Conservation (phyloP, 169 alveolate species). For the Babesia gibsoni region DNA sequence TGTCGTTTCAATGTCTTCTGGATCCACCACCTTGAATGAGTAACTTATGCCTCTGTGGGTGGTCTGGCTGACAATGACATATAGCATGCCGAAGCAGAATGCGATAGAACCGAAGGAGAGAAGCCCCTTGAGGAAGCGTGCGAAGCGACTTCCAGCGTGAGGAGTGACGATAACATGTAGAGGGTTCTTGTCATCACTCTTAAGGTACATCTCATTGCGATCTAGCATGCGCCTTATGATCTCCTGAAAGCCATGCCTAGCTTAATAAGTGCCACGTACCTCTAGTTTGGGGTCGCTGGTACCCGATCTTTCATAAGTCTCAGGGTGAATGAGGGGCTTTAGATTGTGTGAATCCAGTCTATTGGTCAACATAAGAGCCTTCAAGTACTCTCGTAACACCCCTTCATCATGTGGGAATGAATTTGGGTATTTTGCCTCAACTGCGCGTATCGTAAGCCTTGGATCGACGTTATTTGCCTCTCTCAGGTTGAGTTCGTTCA, state of each 20-base stretch:
- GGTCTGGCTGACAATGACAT: constrained; percentile 64
- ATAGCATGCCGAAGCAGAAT: constrained; percentile 44
- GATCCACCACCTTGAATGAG: constrained; percentile 49
- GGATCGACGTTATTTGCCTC: constrained; percentile 59
- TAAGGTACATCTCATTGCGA: constrained; percentile 45
- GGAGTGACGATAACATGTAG: constrained; percentile 45
- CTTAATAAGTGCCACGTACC: neutral
- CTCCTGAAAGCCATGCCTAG: neutral
- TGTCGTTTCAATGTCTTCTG: constrained; percentile 56
- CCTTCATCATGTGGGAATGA: constrained; percentile 63
- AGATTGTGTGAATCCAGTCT: constrained; percentile 62
- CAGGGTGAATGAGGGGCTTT: constrained; percentile 14
- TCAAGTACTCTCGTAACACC: constrained; percentile 65
- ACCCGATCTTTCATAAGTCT: neutral
- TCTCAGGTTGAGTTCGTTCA: constrained; percentile 38
- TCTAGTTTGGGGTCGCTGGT: neutral
- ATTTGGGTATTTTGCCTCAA: constrained; percentile 27
- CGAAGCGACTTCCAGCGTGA: constrained; percentile 15
- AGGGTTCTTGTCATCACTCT: constrained; percentile 49
- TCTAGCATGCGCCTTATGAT: neutral
- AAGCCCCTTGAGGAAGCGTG: constrained; percentile 15
- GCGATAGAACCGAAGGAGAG: constrained; percentile 59
- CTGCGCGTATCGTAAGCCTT: constrained; percentile 47
- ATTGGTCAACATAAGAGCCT: constrained; percentile 74
- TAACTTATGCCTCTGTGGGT: constrained; percentile 67